Evolutionary conservation across 768 basidiomycete species (phyloP).

Genomic region (Melanogaster broomeanus): DNA sequence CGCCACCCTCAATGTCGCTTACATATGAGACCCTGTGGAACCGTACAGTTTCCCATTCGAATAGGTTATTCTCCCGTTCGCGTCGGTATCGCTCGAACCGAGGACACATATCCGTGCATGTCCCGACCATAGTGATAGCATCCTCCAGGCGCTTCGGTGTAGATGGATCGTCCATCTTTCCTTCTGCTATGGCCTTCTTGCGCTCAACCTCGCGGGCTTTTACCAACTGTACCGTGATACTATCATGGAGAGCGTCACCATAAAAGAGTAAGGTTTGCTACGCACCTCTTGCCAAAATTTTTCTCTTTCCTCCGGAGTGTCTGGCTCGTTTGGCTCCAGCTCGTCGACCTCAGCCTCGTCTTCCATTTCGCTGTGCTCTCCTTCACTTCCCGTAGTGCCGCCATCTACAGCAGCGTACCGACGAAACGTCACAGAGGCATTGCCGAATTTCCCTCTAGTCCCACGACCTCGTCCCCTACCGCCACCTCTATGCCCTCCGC

Average conservation of each 20-base stretch:
- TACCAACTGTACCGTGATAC: slow-evolving; percentile 52
- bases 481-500: slow-evolving; percentile 57
- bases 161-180: slow-evolving; percentile 86
- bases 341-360: slow-evolving; percentile 31
- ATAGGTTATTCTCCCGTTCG: slow-evolving; percentile 86
- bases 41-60: slow-evolving; percentile 82
- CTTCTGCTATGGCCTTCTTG: slow-evolving; percentile 74
- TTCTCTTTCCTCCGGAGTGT: slow-evolving; percentile 65
- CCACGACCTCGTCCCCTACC: slow-evolving; percentile 45
- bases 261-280: slow-evolving; percentile 14
- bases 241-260: slow-evolving; percentile 22
- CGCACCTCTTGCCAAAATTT: slow-evolving; percentile 72
- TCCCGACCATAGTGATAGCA: slow-evolving; percentile 91
- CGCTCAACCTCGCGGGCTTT: slow-evolving; percentile 73
- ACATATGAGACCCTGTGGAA: slow-evolving; percentile 1
- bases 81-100: slow-evolving; percentile 90
- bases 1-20: slow-evolving; percentile 7
- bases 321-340: slow-evolving; percentile 50
- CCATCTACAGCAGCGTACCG: slow-evolving; percentile 28
- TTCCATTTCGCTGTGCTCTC: slow-evolving; percentile 36
- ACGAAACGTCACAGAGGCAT: slow-evolving; percentile 40
- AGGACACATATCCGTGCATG: slow-evolving; percentile 93
- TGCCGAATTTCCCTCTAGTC: slow-evolving; percentile 41
- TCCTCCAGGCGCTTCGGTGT: slow-evolving; percentile 81
- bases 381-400: slow-evolving; percentile 34